Conservation (phyloP, 2,329 filamentous ascomycete genomes). For the Beauveria sp. region DNA sequence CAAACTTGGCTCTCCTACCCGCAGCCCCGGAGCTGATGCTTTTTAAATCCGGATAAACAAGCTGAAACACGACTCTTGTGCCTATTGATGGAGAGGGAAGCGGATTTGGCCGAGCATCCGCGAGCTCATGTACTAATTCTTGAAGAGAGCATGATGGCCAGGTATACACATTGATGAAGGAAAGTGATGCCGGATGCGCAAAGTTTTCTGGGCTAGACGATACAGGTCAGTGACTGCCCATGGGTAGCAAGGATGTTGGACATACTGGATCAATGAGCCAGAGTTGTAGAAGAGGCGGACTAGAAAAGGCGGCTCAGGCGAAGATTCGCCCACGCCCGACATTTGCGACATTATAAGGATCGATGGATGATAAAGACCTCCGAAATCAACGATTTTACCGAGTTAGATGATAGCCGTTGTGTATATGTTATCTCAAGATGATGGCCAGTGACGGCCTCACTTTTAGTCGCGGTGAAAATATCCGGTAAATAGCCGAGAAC, state of each 20-base stretch:
- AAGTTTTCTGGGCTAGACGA: not conserved
- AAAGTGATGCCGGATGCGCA: not conserved
- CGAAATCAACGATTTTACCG: too few relatives aligned
- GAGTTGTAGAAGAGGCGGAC: slow-evolving; percentile 73
- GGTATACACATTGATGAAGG: slow-evolving; percentile 56
- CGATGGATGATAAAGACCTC: too few relatives aligned
- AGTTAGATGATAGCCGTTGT: not conserved
- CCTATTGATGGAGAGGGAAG: slow-evolving; percentile 70
- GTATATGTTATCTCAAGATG: not conserved
- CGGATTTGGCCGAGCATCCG: slow-evolving; percentile 54
- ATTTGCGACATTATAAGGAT: slow-evolving; percentile 23
- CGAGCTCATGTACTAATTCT: slow-evolving; percentile 73
- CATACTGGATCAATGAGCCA: slow-evolving; percentile 62
- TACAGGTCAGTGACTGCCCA: not conserved
- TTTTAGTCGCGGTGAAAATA: slow-evolving; percentile 16
- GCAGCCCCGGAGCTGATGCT: slow-evolving; percentile 20
- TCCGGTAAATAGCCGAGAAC: slow-evolving; percentile 19
- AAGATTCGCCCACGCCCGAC: slow-evolving; percentile 41
- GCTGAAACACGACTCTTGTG: slow-evolving; percentile 77
- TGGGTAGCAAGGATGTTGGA: not conserved
- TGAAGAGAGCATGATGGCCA: slow-evolving; percentile 74
- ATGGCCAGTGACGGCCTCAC: slow-evolving; percentile 3
- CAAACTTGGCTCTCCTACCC: slow-evolving; percentile 46
- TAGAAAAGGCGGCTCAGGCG: slow-evolving; percentile 71
- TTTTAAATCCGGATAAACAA: slow-evolving; percentile 72